Evolutionary conservation across 345 rosid genomes (phyloP), one percentile per base, ranked within the genome.

Genomic region (Brassica incana): DNA sequence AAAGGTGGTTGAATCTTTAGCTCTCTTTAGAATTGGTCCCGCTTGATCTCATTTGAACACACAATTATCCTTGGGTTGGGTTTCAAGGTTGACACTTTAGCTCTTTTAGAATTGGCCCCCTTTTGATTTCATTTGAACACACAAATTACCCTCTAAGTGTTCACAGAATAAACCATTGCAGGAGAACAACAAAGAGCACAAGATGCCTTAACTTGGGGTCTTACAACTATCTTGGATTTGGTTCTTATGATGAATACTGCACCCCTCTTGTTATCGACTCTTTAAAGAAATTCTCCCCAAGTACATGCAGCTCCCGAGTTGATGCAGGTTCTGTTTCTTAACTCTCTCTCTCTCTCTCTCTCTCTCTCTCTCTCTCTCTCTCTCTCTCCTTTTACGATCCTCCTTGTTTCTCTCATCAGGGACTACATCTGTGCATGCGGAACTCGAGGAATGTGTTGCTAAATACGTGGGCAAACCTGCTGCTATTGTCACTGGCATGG

Each of bases 141-240:
- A 1, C 50, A 43, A 10, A 4, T 43, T 43, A 43, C 3, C 43
- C 9, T 11, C 2, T 43, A 4, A 9, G 50, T 14, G 7, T 50
- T 50, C 48, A 40, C 1, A 27, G 16, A 5, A 9, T 67, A 7
- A 74, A 6, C 61, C 25, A 29, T 4, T 52, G 61, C 90, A 92
- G 99, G 81, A 91, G 98, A 80, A 92, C 97, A 20, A 69, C 88
- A 6, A 91, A 95, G 18, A 65, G 78, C 52, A 89, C n/a, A 43
- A 89, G 83, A 75, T 95, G 99, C 69, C 95, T 95, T 63, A 95
- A 95, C 83, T 78, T 95, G 89, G 99, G 98, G 6, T 93, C 98
- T 2, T 95, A 95, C 87, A 95, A 95, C 74, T 95, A 95, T 83
- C 97, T 95, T 74, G 99, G 99, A 12, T 95, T 95, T 83, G 97